Conservation (phyloP, 1,284 basidiomycete species). For the Ustilago shanxiensis region DNA sequence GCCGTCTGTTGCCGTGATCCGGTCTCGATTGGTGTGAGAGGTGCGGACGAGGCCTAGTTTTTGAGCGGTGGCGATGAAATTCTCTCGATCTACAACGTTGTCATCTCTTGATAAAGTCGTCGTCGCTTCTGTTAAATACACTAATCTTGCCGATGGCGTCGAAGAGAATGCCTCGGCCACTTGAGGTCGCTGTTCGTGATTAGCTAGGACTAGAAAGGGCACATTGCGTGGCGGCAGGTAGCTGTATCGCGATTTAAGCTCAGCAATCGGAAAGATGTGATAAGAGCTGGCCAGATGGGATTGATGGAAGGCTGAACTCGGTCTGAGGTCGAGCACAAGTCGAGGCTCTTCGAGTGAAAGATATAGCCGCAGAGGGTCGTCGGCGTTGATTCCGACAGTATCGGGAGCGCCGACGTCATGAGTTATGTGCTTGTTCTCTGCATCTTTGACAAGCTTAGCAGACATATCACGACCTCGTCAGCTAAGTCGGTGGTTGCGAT, state of each 20-base stretch:
- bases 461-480: slow-evolving; percentile 11
- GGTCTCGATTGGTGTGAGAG: slow-evolving; percentile 11
- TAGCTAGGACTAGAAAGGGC: slow-evolving; percentile 32
- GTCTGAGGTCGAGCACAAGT: slow-evolving; percentile 40
- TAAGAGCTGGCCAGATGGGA: slow-evolving; percentile 35
- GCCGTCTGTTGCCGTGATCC: slow-evolving; percentile 2
- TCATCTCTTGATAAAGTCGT: background rate
- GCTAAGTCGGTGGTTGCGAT: background rate
- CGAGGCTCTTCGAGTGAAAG: slow-evolving; percentile 26
- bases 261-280: slow-evolving; percentile 27
- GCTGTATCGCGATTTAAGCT: slow-evolving; percentile 48
- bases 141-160: slow-evolving; percentile 11
- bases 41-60: slow-evolving; percentile 9
- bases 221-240: slow-evolving; percentile 40
- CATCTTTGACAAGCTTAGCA: slow-evolving; percentile 5
- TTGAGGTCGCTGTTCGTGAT: slow-evolving; percentile 12
- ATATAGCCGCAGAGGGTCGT: slow-evolving; percentile 10
- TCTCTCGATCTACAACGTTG: too few relatives aligned
- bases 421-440: background rate
- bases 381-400: background rate
- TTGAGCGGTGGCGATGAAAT: slow-evolving; percentile 17
- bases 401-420: background rate
- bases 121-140: slow-evolving; percentile 17
- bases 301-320: slow-evolving; percentile 26
- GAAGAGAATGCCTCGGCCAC: slow-evolving; percentile 26